Percentiles rank a stretch among this genome's conserved stretches.
Conservation (phyloP, 140 eudicot genomes). For the Senecio squalidus region DNA sequence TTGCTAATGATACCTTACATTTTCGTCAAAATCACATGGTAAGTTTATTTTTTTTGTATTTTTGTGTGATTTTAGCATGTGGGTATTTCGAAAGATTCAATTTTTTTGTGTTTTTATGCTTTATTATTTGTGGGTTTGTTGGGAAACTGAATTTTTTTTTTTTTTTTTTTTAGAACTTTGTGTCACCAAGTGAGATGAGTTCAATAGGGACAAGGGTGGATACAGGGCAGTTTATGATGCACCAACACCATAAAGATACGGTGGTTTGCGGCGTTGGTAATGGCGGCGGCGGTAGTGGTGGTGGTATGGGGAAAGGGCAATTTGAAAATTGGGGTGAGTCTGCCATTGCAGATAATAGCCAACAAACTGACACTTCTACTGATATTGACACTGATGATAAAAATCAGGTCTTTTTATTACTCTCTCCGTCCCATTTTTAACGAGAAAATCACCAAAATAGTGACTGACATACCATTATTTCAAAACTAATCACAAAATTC, state of each 20-base stretch:
- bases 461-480: too few relatives aligned
- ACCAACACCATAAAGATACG: slow-evolving; percentile 30
- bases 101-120: slow-evolving; percentile 24
- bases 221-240: slow-evolving; percentile 57
- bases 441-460: background rate
- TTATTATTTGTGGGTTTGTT: slow-evolving; percentile 21
- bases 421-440: background rate
- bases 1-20: slow-evolving; percentile 37
- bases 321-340: slow-evolving; percentile 89
- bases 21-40: slow-evolving; percentile 63
- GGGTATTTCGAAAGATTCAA: slow-evolving; percentile 27
- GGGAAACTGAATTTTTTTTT: slow-evolving; percentile 23
- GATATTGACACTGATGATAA: slow-evolving; percentile 93
- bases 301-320: slow-evolving; percentile 55
- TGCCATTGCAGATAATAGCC: slow-evolving; percentile 83
- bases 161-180: slow-evolving; percentile 35
- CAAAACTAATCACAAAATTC: too few relatives aligned
- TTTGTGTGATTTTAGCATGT: slow-evolving; percentile 22
- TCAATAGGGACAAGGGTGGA: slow-evolving; percentile 53
- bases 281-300: slow-evolving; percentile 36
- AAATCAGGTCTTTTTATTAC: slow-evolving; percentile 56
- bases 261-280: slow-evolving; percentile 22
- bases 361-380: slow-evolving; percentile 92
- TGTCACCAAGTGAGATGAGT: slow-evolving; percentile 53
- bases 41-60: slow-evolving; percentile 2